Evolutionary conservation across 2,329 filamentous ascomycete genomes (phyloP).

Genomic region (Botrytis fabae): DNA sequence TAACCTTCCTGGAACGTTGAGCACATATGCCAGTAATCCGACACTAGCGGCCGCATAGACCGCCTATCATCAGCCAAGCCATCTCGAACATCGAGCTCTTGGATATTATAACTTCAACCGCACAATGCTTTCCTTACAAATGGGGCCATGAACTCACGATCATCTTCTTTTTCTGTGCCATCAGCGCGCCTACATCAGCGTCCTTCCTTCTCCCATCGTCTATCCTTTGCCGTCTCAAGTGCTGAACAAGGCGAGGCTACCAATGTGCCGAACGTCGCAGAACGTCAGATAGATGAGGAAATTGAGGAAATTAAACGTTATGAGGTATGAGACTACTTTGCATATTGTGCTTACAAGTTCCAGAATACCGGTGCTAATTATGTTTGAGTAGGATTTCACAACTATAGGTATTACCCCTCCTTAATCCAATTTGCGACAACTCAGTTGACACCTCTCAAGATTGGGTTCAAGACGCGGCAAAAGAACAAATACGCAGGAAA

Average conservation of each 20-base stretch:
- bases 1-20: no score
- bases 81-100: slow-evolving; percentile 13
- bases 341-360: not conserved
- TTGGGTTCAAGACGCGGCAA: slow-evolving; percentile 96
- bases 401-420: slow-evolving; percentile 66
- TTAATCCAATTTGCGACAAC: slow-evolving; percentile 25
- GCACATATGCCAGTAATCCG: not conserved
- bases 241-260: slow-evolving; percentile 62
- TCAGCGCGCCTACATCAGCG: slow-evolving; percentile 34
- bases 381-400: slow-evolving; percentile 71
- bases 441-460: slow-evolving; percentile 54
- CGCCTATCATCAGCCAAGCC: not conserved
- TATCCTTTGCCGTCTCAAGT: slow-evolving; percentile 67
- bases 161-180: slow-evolving; percentile 38
- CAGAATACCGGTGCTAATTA: slow-evolving; percentile 20
- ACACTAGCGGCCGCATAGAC: slow-evolving; percentile 10
- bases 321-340: slow-evolving; percentile 56
- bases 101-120: not conserved
- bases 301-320: slow-evolving; percentile 98
- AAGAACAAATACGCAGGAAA: slow-evolving; percentile 81
- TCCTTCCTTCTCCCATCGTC: slow-evolving; percentile 45
- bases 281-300: slow-evolving; percentile 83
- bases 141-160: slow-evolving; percentile 42
- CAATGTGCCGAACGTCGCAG: slow-evolving; percentile 52
- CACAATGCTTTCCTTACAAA: slow-evolving; percentile 17